Evolutionary conservation across 1,139 yeast species (phyloP), one percentile per base, ranked within the genome.

Genomic region (Kodamaea derodonti): DNA sequence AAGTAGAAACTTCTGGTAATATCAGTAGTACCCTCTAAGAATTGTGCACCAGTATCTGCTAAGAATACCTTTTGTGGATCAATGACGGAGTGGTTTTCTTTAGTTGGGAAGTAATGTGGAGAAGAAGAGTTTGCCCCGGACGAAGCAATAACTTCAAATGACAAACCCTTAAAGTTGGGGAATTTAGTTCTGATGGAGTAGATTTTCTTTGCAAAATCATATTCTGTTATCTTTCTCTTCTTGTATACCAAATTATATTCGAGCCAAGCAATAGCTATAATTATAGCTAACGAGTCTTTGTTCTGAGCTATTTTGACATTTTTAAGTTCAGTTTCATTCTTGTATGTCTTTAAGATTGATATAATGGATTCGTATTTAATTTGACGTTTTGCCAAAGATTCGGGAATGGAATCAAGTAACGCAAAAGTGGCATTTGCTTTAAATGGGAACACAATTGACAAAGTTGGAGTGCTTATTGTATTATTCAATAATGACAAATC

Each of bases 11-110:
- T 72, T 38, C 82, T 56, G 3, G 82, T 75, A 9, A 75, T 75
- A 48, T 75, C 81, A 1, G 82, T 76, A 1, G 82, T 76, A 3
- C 81, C 81, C 48, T 76, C 79, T 32, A 75, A 56, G 46, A 62
- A 76, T 34, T 76, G 81, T 4, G 75, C 72, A 3, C 82, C 82
- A 1, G 79, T 65, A 49, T 76, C 82, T 25, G 72, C 45, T 26
- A 76, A 55, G 39, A 65, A 73, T 2, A 75, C 54, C 14, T 64
- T 51, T 4, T 52, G 46, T 3, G 71, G 67, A 42, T 75, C 74
- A 35, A 76, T 67, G 0, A 58, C 43, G 1, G 68, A 52, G 38
- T 58, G 57, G 12, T 61, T 54, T 1, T 63, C 63, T 25, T 61
- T 57, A 1, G 75, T 64, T 8, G 82, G 82, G 2, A 75, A 72